Percentiles rank a stretch among this genome's conserved stretches.
These are phyloP conservation scores for Leishmania major DNA, from an alignment of 208 protist genomes.

Conservation along the genomic window DNA sequence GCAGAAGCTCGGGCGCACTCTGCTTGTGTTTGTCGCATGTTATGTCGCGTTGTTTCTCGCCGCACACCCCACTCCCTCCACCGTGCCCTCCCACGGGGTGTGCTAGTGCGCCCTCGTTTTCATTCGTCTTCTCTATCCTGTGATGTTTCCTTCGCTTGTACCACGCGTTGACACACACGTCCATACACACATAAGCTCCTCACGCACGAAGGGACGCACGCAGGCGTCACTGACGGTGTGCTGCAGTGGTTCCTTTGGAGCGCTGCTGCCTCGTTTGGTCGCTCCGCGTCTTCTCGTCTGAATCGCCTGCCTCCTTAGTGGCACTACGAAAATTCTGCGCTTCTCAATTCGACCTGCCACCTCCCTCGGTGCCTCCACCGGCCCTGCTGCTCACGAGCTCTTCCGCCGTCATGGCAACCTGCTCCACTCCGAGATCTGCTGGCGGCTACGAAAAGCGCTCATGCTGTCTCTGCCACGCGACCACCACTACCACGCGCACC, in stretches of 20 bases:
- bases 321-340: constrained; percentile 12
- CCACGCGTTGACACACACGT: background rate
- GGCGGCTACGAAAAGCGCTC: constrained; percentile 18
- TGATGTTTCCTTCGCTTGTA: background rate
- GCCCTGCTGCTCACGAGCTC: constrained; percentile 8
- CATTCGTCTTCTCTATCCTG: background rate
- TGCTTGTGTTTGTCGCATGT: background rate
- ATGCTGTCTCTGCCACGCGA: constrained; percentile 28
- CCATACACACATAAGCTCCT: background rate
- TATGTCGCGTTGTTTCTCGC: background rate
- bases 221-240: background rate
- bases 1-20: background rate
- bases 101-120: background rate
- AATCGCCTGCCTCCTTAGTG: background rate
- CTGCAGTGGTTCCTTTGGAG: background rate
- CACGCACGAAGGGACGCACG: background rate
- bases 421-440: constrained; percentile 28
- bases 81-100: background rate
- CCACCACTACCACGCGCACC: constrained; percentile 41
- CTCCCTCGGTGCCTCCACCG: constrained; percentile 8
- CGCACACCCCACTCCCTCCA: background rate
- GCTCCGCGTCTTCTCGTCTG: background rate
- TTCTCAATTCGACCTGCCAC: constrained; percentile 16
- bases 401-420: constrained; percentile 21
- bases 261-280: background rate